These are phyloP conservation scores for Phytophthora pini DNA, from an alignment of 352 stramenopile genomes.

Conservation along the genomic window DNA sequence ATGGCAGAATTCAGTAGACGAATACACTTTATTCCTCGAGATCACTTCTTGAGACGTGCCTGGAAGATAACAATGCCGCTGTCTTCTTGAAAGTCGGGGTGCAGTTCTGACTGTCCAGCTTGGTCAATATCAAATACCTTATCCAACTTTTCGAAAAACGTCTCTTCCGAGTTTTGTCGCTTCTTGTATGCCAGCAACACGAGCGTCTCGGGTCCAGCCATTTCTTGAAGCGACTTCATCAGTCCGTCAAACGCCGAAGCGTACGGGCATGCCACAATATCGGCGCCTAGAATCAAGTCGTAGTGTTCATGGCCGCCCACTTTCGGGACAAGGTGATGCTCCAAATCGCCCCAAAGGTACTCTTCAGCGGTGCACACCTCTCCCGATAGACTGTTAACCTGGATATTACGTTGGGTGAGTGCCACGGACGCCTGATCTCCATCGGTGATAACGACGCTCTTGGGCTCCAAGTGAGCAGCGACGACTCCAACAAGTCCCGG, in stretches of 20 bases:
- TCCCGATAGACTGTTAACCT: conserved; percentile 19
- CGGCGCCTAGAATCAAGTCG: conserved; percentile 80
- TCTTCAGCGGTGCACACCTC: conserved; percentile 40
- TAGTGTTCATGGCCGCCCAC: conserved; percentile 32
- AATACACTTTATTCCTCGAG: conserved; percentile 23
- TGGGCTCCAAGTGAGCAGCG: conserved; percentile 55
- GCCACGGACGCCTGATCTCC: conserved; percentile 72
- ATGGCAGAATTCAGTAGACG: conserved; percentile 4
- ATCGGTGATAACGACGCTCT: conserved; percentile 68
- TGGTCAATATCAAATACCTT: conserved; percentile 53
- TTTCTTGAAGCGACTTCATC: conserved; percentile 53
- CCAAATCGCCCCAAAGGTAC: conserved; percentile 72
- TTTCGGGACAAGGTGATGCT: conserved; percentile 32
- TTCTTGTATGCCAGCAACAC: conserved; percentile 83
- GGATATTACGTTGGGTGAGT: conserved; percentile 69
- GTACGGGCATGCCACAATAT: conserved; percentile 89
- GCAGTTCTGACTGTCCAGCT: conserved; percentile 53
- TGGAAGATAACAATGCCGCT: conserved; percentile 72
- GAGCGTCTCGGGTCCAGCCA: conserved; percentile 50
- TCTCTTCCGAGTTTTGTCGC: conserved; percentile 64
- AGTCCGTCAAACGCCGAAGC: conserved; percentile 68
- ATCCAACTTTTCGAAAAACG: conserved; percentile 69
- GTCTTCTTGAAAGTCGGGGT: conserved; percentile 67
- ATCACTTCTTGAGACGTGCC: conserved; percentile 39
- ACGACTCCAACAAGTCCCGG: conserved; percentile 79